These are phyloP conservation scores for Mycena kentingensis DNA, from an alignment of 768 basidiomycete species.

Conservation along the genomic window DNA sequence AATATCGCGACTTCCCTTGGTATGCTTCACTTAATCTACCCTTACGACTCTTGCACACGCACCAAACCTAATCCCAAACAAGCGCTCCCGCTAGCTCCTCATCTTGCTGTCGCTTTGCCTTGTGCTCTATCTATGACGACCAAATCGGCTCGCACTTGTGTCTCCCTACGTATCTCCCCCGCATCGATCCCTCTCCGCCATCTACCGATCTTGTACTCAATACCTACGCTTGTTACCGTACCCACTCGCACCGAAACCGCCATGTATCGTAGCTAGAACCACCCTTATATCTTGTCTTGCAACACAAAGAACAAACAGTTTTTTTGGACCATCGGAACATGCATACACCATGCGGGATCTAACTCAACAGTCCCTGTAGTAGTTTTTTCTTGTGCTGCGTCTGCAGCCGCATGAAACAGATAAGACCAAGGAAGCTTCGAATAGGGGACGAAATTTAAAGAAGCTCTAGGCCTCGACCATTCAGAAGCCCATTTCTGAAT, in stretches of 20 bases:
- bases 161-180: slow-evolving; percentile 1
- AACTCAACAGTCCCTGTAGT: too few species aligned
- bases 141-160: too few species aligned
- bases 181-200: slow-evolving; percentile 3
- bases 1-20: not conserved
- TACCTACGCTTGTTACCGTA: slow-evolving; percentile 11
- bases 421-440: too few species aligned
- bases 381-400: too few species aligned
- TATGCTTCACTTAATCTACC: slow-evolving; percentile 12
- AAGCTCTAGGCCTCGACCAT: too few species aligned
- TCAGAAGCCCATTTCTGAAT: too few species aligned
- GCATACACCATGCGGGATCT: too few species aligned
- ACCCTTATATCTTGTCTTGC: slow-evolving; percentile 24
- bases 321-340: too few species aligned
- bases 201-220: slow-evolving; percentile 17
- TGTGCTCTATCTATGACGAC: not conserved
- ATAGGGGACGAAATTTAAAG: too few species aligned
- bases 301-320: slow-evolving; percentile 8
- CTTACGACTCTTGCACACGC: not conserved
- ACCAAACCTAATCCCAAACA: slow-evolving; percentile 6
- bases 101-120: slow-evolving; percentile 10
- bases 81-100: not conserved
- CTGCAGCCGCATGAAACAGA: too few species aligned
- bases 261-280: slow-evolving; percentile 19
- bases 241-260: slow-evolving; percentile 7